These are phyloP conservation scores for Brassica carinata DNA, from an alignment of 345 rosid genomes.

Conservation along the genomic window DNA sequence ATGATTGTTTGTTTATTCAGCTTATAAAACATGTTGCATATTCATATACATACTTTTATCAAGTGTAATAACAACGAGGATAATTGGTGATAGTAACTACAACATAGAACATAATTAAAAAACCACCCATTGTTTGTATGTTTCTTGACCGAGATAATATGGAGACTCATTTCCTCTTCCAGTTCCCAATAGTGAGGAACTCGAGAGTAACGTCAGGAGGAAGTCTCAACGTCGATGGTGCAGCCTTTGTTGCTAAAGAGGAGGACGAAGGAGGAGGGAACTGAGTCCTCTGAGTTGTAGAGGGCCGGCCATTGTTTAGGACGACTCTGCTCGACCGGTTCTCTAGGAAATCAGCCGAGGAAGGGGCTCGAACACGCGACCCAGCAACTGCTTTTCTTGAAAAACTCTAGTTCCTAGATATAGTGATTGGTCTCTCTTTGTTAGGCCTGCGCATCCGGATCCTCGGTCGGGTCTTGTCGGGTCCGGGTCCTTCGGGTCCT, in stretches of 20 bases:
- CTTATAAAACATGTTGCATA: background rate
- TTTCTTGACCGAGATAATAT: background rate
- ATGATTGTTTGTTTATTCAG: background rate
- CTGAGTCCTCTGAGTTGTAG: conserved; percentile 72
- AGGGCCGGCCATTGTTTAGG: conserved; percentile 58
- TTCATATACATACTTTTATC: background rate
- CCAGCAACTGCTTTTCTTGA: conserved; percentile 63
- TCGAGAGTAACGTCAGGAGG: conserved; percentile 76
- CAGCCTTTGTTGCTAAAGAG: conserved; percentile 60
- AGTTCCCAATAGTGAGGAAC: conserved; percentile 63
- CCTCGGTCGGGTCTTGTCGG: too few relatives aligned
- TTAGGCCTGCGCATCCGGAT: too few relatives aligned
- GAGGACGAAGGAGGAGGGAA: conserved; percentile 51
- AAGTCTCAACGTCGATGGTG: conserved; percentile 46
- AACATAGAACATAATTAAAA: background rate
- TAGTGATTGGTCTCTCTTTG: conserved; percentile 59
- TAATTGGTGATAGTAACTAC: background rate
- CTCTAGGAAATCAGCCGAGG: conserved; percentile 77
- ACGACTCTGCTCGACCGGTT: conserved; percentile 57
- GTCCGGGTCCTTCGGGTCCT: too few relatives aligned
- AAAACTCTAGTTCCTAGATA: conserved; percentile 64
- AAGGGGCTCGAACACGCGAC: conserved; percentile 63
- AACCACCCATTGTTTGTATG: background rate
- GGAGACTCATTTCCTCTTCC: conserved; percentile 31
- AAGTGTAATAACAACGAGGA: background rate